Evolutionary conservation across 371 early-diverging fungal genomes (phyloP), one percentile per base, ranked within the genome.

Genomic region (Nematocida displodere): DNA sequence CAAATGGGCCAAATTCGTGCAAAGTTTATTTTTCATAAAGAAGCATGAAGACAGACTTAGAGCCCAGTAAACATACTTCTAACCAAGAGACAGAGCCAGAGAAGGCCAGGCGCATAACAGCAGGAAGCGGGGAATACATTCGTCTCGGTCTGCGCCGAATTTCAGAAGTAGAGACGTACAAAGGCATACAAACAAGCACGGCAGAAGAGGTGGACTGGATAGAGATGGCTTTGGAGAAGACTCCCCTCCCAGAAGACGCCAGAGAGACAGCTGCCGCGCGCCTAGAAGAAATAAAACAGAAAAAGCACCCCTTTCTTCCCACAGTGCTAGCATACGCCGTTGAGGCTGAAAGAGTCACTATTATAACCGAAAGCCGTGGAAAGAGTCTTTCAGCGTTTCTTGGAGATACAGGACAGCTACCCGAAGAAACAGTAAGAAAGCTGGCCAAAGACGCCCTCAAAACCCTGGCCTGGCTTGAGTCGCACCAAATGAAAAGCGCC

Each of bases 291-390:
- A 20, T 5, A 62, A 26, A 36, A n/a, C 29, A 46, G 11, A 22
- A 34, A 22, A 33, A 59, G 22, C 17, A 37, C 20, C n/a, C 28
- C 33, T 36, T 8, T 20, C 29, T 68, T 28, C 68, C 68, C 42
- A 59, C 15, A 36, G 47, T 71, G 3, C 46, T 71, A 15, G 34
- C 3, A 4, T 31, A 33, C 36, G 49, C 31, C 31, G 36, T 34
- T 26, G 40, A 71, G 29, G 33, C 40, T 4, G 34, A n/a, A 31
- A 50, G 15, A n/a, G 28, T 71, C 5, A 39, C 37, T 5, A 34
- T 71, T 28, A 54, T 71, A 48, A 62, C 75, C 2, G 50, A 59
- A 36, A 26, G 61, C 2, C 7, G 75, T 17, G 75, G 62, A 22
- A n/a, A 13, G 20, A 8, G 13, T 17, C 58, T 58, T 4, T 31